Conservation (phyloP, 352 stramenopile genomes). For the Pythium biforme region DNA sequence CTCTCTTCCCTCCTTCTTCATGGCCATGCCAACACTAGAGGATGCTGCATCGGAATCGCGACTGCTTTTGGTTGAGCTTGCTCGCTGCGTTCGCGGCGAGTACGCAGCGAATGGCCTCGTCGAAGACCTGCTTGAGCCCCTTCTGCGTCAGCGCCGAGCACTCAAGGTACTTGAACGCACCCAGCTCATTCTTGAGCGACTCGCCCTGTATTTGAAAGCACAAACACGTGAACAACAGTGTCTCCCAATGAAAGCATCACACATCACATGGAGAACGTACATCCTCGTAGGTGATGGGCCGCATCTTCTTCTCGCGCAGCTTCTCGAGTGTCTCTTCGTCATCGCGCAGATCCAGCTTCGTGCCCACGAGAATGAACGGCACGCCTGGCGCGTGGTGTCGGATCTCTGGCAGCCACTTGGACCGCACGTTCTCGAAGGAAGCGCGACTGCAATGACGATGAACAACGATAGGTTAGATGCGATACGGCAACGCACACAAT, state of each 20-base stretch:
- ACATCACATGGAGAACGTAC: conserved; percentile 28
- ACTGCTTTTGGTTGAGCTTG: conserved; percentile 22
- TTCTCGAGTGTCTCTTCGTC: conserved; percentile 90
- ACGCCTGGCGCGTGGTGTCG: conserved; percentile 86
- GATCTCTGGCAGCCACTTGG: conserved; percentile 93
- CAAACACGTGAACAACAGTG: background rate
- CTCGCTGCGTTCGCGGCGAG: conserved; percentile 66
- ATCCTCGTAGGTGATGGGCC: conserved; percentile 69
- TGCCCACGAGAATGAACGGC: conserved; percentile 95
- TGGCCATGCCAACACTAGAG: conserved; percentile 32
- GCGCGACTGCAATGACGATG: conserved; percentile 49
- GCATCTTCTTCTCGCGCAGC: conserved; percentile 83
- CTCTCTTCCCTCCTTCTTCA: background rate
- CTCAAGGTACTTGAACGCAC: conserved; percentile 92
- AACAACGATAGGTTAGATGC: background rate
- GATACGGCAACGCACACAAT: background rate
- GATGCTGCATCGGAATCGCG: conserved; percentile 54
- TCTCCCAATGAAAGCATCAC: background rate
- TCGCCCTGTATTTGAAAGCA: conserved; percentile 52
- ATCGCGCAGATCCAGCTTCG: conserved; percentile 93
- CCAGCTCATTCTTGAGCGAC: conserved; percentile 85
- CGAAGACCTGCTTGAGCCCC: conserved; percentile 93
- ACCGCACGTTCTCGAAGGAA: conserved; percentile 95
- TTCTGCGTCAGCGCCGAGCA: conserved; percentile 93
- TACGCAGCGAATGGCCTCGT: conserved; percentile 91